Percentiles rank a stretch among this genome's conserved stretches.
phyloP scores from a whole-genome alignment of 495 filamentous ascomycete species.

The Penicillium waksmanii region DNA sequence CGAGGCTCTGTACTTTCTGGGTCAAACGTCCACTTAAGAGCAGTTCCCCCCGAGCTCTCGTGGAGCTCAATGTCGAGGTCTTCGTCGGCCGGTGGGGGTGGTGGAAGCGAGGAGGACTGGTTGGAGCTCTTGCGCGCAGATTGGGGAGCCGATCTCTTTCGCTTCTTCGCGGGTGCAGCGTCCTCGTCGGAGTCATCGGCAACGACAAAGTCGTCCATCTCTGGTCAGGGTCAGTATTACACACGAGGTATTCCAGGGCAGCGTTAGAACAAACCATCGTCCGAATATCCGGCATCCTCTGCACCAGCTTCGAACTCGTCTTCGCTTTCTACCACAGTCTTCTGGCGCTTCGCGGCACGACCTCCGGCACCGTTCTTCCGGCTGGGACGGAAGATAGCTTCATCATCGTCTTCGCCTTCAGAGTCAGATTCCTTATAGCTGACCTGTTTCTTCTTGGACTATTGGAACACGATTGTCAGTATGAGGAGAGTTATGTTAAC shows the following conservation, averaged over 20 bases:
- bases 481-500: no score
- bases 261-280: constrained; percentile 57
- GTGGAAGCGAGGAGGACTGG: constrained; percentile 59
- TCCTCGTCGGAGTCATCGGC: constrained; percentile 82
- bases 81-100: constrained; percentile 51
- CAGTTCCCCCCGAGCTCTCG: constrained; percentile 69
- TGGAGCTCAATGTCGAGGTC: constrained; percentile 54
- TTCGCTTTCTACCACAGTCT: constrained; percentile 57
- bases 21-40: constrained; percentile 84
- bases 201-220: constrained; percentile 85
- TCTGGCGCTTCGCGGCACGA: constrained; percentile 53
- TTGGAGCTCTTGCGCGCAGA: constrained; percentile 57
- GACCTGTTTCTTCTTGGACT: constrained; percentile 53
- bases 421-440: constrained; percentile 55
- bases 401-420: constrained; percentile 60
- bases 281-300: constrained; percentile 53
- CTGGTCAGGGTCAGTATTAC: constrained; percentile 42
- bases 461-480: not conserved
- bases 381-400: constrained; percentile 50
- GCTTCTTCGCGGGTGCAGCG: constrained; percentile 65
- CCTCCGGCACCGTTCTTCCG: constrained; percentile 37
- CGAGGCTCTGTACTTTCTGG: constrained; percentile 69
- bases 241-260: not conserved
- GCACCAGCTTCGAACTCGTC: constrained; percentile 70
- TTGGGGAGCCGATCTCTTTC: constrained; percentile 64